Evolutionary conservation across 177 flowering plant genomes (phyloP), one percentile per base, ranked within the genome.

Genomic region (Tripterygium wilfordii): DNA sequence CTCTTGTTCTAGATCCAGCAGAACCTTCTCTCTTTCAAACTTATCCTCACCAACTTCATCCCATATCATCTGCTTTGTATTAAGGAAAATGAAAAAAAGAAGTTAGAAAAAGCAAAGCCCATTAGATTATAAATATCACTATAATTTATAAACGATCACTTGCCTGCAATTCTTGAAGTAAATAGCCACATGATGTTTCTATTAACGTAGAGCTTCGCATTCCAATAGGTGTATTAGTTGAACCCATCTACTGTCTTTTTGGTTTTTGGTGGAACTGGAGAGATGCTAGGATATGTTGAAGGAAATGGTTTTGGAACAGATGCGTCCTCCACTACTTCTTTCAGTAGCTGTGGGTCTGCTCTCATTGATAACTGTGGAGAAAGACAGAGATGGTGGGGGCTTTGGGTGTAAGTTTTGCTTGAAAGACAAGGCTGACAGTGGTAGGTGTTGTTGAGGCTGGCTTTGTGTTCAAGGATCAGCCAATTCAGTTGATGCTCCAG

Each of bases 81-180:
- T 36, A 27, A 16, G 24, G 17, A 25, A 10, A 29, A 43, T 12
- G 10, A 23, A n/a, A 36, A 22, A 16, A 45, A 9, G 17, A 1
- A 2, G 8, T 16, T 12, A 51, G 40, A 53, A 42, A 8, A 31
- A 23, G 8, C 2, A 10, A 20, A 19, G 24, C 3, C 16, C 12
- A 14, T 40, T 22, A 23, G n/a, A n/a, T n/a, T n/a, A n/a, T n/a
- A n/a, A n/a, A n/a, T n/a, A n/a, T n/a, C n/a, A n/a, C n/a, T n/a
- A n/a, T n/a, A n/a, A n/a, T 36, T 36, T 24, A 5, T 8, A 16
- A 10, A 36, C 19, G 19, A 5, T 2, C 13, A 32, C 70, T 55
- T 57, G 75, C 97, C 88, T 85, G 80, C 62, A 88, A 50, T 71
- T 91, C 95, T 67, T 81, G 89, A 36, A 85, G 89, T 42, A 87